These are phyloP conservation scores for Cutaneotrichosporon cavernicola DNA, from an alignment of 1,284 basidiomycete genomes.

Conservation along the genomic window DNA sequence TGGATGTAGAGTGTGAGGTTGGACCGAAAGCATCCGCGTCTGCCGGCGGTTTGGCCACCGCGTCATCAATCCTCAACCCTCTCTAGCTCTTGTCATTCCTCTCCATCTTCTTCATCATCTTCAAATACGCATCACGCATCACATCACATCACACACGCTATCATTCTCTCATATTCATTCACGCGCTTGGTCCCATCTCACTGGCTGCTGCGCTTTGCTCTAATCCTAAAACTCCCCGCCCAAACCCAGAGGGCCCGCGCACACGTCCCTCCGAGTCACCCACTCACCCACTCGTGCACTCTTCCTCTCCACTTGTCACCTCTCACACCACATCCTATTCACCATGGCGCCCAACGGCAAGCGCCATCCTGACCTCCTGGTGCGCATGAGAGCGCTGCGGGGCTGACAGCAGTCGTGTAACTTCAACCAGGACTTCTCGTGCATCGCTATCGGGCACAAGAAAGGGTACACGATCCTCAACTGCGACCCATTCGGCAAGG, in stretches of 20 bases:
- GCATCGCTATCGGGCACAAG: slow-evolving; percentile 89
- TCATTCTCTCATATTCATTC: not conserved
- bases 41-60: too few relatives aligned
- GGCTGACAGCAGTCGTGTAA: slow-evolving; percentile 47
- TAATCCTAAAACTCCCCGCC: not conserved
- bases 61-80: not conserved
- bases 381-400: slow-evolving; percentile 24
- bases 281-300: not conserved
- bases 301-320: not conserved
- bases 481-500: slow-evolving; percentile 94
- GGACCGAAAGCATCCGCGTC: slow-evolving; percentile 2
- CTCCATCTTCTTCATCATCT: not conserved
- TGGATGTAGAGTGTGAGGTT: too few relatives aligned
- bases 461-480: slow-evolving; percentile 97
- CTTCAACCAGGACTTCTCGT: slow-evolving; percentile 58
- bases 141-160: not conserved
- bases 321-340: not conserved
- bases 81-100: not conserved
- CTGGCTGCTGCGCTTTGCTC: not conserved
- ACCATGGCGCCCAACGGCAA: slow-evolving; percentile 34
- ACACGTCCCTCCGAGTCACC: not conserved
- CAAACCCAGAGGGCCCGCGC: not conserved
- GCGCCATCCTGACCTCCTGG: slow-evolving; percentile 52
- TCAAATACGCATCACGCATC: not conserved
- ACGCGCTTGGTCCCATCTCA: not conserved